Evolutionary conservation across 1,139 yeast genomes (phyloP), one percentile per base, ranked within the genome.

Genomic region (Taphrina flavorubra): DNA sequence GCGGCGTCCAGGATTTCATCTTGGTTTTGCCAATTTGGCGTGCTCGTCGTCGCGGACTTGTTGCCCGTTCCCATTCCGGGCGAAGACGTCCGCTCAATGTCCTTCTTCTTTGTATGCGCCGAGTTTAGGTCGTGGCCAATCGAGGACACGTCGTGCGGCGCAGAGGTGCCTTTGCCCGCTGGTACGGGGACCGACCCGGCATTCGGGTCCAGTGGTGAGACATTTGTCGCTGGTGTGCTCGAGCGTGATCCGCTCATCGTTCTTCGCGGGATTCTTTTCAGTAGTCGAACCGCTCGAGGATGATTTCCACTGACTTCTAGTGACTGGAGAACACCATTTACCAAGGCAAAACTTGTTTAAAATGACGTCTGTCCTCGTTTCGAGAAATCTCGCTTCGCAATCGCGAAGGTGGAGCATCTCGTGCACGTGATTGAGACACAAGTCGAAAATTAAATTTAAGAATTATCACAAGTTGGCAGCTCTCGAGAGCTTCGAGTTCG

Each of bases 151-250:
- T 37, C 60, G 55, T 55, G 55, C 4, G 60, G 56, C 1, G 16
- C 51, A 6, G 61, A 20, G 2, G 44, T 20, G 37, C 51, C 59
- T 6, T 62, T 39, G 4, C 51, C 51, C 11, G n/a, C 11, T 8
- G 67, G 67, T 20, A 63, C 67, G 31, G 67, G 61, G 10, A 63
- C 67, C 20, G 44, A n/a, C 2, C 67, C 67, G n/a, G 67, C 67
- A 4, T 44, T 37, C 6, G 67, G 67, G 39, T 42, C 55, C 10
- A 63, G 61, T 18, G 67, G 67, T 20, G 62, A 42, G n/a, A 36
- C 44, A 13, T 58, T 56, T 34, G 49, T 10, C 13, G 37, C 60
- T 16, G 58, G 58, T 11, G 58, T 53, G 42, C 58, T 53, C 6
- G 53, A 49, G n/a, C 31, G 6, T 25, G 31, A 25, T 25, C 31